phyloP scores from a whole-genome alignment of 2,329 filamentous ascomycete species.

The Torrubiella hemipterigena region DNA sequence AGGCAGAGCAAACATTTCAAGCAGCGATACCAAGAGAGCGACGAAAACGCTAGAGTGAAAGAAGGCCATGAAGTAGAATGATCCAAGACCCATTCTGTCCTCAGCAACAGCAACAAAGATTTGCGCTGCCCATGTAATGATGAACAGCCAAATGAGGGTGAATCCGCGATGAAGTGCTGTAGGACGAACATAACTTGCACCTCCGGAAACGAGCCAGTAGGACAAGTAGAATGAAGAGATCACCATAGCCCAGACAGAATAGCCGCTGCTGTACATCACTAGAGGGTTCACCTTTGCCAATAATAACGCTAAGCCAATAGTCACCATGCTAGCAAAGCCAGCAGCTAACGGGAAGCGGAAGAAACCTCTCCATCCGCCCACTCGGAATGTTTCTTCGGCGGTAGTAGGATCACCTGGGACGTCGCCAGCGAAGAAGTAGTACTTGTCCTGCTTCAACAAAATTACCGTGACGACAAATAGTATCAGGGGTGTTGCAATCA shows the following conservation, averaged over 20 bases:
- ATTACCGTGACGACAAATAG: conserved; percentile 58
- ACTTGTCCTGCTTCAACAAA: conserved; percentile 62
- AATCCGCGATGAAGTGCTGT: conserved; percentile 79
- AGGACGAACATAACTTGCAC: conserved; percentile 68
- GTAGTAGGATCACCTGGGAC: conserved; percentile 43
- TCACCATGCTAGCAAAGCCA: conserved; percentile 51
- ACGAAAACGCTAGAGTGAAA: conserved; percentile 66
- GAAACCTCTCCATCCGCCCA: conserved; percentile 72
- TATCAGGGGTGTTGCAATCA: conserved; percentile 67
- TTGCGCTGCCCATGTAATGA: conserved; percentile 60
- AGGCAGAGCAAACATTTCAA: conserved; percentile 69
- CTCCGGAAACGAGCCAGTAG: conserved; percentile 72
- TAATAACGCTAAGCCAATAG: conserved; percentile 62
- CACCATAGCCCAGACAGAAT: conserved; percentile 82
- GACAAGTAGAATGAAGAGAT: conserved; percentile 67
- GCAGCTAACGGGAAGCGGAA: conserved; percentile 75
- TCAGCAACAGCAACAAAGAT: conserved; percentile 65
- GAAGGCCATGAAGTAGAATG: conserved; percentile 72
- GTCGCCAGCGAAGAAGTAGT: conserved; percentile 70
- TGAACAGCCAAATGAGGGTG: conserved; percentile 72
- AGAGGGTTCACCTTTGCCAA: conserved; percentile 76
- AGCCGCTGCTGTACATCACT: conserved; percentile 83
- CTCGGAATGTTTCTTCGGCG: conserved; percentile 45
- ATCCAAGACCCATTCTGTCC: conserved; percentile 58
- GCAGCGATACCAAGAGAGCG: conserved; percentile 60